Evolutionary conservation across 2,329 filamentous ascomycete genomes (phyloP), one percentile per base, ranked within the genome.

Genomic region (Gaeumannomyces tritici): DNA sequence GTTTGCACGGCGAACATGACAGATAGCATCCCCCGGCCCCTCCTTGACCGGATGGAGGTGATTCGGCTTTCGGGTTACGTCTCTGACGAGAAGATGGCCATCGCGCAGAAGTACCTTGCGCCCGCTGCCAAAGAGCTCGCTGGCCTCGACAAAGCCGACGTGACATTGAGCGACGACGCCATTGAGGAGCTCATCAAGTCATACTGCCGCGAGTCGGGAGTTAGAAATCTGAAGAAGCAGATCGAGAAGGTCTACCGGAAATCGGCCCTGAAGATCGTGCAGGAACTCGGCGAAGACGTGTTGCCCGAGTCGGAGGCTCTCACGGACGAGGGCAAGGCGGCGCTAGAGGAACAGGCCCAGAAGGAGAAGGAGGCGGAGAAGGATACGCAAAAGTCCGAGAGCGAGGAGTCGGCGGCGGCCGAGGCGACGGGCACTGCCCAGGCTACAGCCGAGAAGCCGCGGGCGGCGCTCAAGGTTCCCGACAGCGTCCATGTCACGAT

Each of bases 1-100:
- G 95, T 99, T 55, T 99, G 95, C 81, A 99, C 95, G 18, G 95
- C 95, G 64, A 99, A 99, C 75, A 96, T 98, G 89, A 96, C 93
- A 0, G 95, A 99, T 70, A 99, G 95, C 0, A 99, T 99, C 65
- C 95, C 95, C 21, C 86, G 93, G 55, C 96, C 95, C 3, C 82
- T 99, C 0, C 83, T 98, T 21, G 95, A 99, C 73, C 89, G 95
- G 68, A 99, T 99, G 95, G 95, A 99, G 74, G 86, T 98, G 70
- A 99, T 99, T 68, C 87, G 96, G 65, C 83, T 99, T 2, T 98
- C 93, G 47, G 95, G 95, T 13, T 99, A 99, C 71, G 93, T 99
- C 60, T 88, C 93, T 0, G 93, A 99, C 67, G 95, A 99, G 81
- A 99, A 99, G 83, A 97, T 96, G 87, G 93, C 95, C 3, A 99